Percentiles rank a stretch among this genome's conserved stretches.
Evolutionary conservation across 1,139 yeast genomes (phyloP).

Genomic region (Sugiyamaella xylanicola): DNA sequence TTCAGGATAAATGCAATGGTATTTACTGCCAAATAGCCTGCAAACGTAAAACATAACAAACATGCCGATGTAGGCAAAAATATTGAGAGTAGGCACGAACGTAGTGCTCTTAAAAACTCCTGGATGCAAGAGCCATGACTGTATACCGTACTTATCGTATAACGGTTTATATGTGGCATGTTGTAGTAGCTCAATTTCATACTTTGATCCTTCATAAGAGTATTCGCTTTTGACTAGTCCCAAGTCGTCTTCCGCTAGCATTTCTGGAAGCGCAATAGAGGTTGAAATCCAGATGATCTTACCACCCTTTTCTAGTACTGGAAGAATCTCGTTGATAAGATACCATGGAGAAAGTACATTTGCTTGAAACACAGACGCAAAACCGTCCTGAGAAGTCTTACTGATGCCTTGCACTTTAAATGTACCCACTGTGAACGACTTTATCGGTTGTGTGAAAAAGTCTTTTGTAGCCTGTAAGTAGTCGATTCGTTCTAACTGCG

Average conservation of each 20-base stretch:
- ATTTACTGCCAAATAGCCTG: constrained; percentile 75
- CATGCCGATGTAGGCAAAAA: constrained; percentile 85
- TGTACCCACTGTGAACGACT: constrained; percentile 72
- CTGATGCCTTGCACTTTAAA: constrained; percentile 83
- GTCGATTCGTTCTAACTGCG: constrained; percentile 82
- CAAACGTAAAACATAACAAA: constrained; percentile 79
- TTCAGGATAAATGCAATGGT: constrained; percentile 88
- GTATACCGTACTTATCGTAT: constrained; percentile 52
- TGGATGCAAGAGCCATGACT: constrained; percentile 83
- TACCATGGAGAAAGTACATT: constrained; percentile 95
- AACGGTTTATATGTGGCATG: constrained; percentile 62
- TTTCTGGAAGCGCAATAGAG: constrained; percentile 71
- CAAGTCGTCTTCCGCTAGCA: constrained; percentile 70
- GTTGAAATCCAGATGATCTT: constrained; percentile 84
- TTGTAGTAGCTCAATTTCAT: constrained; percentile 83
- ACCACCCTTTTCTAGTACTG: constrained; percentile 56
- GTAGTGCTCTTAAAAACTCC: constrained; percentile 90
- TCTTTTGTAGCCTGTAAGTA: constrained; percentile 77
- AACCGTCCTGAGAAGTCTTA: constrained; percentile 64
- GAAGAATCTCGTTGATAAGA: constrained; percentile 62
- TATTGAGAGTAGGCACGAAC: constrained; percentile 71
- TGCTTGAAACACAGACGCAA: constrained; percentile 92
- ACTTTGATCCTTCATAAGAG: constrained; percentile 91
- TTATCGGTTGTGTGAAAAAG: constrained; percentile 60
- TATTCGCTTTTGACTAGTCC: constrained; percentile 64